Evolutionary conservation across 371 early-diverging fungal genomes (phyloP), one percentile per base, ranked within the genome.

Genomic region (Circinella minor): DNA sequence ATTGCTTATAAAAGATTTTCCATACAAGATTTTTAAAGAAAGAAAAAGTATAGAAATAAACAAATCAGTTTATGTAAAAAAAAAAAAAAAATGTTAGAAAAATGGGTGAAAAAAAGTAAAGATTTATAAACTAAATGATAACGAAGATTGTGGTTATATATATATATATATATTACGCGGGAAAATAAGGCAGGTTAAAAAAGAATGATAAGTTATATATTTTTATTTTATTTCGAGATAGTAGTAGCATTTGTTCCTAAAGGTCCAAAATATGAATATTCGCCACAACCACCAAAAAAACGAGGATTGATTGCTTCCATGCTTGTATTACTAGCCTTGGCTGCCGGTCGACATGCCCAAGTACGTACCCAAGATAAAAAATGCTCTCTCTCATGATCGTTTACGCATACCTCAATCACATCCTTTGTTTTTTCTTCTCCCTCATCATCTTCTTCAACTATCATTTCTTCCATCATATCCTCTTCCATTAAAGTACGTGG

Each of bases 251-350:
- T 54, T 54, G 20, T 18, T 34, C 62, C 68, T 13, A 68, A 46
- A 13, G 37, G 68, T 38, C 69, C 69, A 63, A 69, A 69, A 27
- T 69, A 69, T 20, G 69, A 69, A 55, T 69, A 69, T 27, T 69
- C 69, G 39, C 69, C 69, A 63, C 51, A 63, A 38, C 54, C 5
- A 57, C 57, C 57, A 34, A 57, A 57, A 34, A 57, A 57, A 7
- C 57, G 57, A 10, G 57, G 27, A 34, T 57, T 57, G 7, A 57
- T 57, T 4, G n/a, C 1, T 34, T 57, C 34, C 57, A 57, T 57
- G 57, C 1, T 34, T 8, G 51, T 15, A 51, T 8, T 27, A 27
- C 27, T 15, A 34, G 57, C 57, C 57, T 57, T 57, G n/a, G 63
- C 15, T 10, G 54, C 63, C 18, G 69, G 54, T 34, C 63, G 55